A percentile compares a stretch with the other conserved stretches of the same genome.
Evolutionary conservation across 148 eudicot species (phyloP).

Genomic region (Tetragonia tetragonoides): DNA sequence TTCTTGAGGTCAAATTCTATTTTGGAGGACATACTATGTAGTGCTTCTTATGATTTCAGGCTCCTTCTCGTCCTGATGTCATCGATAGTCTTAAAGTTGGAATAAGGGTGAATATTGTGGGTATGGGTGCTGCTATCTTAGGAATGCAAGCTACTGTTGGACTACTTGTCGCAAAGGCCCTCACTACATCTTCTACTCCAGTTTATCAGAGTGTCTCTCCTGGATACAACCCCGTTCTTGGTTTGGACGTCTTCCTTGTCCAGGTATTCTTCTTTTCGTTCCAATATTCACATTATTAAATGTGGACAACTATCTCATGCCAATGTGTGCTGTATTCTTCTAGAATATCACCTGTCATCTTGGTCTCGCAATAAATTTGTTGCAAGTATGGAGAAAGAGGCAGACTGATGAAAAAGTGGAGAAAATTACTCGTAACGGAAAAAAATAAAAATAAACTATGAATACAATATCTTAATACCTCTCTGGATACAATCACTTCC

Average conservation of each 20-base stretch:
- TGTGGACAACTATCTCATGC: neutral
- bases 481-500: no score
- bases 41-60: slow-evolving; percentile 49
- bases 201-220: slow-evolving; percentile 70
- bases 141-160: slow-evolving; percentile 96
- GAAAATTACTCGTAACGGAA: no score
- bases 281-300: neutral
- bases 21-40: neutral
- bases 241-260: slow-evolving; percentile 86
- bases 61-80: slow-evolving; percentile 95
- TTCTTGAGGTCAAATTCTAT: neutral
- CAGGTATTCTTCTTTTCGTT: slow-evolving; percentile 49
- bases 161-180: slow-evolving; percentile 75
- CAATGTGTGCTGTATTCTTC: neutral
- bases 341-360: no score
- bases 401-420: no score
- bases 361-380: no score
- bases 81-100: slow-evolving; percentile 74
- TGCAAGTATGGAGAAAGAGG: no score
- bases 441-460: no score
- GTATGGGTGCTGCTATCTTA: slow-evolving; percentile 89
- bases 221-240: slow-evolving; percentile 79
- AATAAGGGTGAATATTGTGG: slow-evolving; percentile 64
- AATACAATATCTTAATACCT: no score
- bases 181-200: slow-evolving; percentile 77